Conservation (phyloP, 2,329 filamentous ascomycete species). For the Penicillium sclerotiorum region DNA sequence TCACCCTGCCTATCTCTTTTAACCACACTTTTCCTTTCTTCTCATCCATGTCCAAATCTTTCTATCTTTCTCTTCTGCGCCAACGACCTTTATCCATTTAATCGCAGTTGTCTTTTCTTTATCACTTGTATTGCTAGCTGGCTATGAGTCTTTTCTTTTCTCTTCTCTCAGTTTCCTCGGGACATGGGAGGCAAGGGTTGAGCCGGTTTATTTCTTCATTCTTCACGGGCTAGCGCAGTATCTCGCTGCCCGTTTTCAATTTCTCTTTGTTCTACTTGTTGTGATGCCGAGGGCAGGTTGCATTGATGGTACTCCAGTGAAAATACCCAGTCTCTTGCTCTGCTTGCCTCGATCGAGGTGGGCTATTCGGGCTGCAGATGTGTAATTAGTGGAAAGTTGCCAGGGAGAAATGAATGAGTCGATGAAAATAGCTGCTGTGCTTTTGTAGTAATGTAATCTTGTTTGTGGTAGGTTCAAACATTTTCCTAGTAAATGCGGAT, state of each 20-base stretch:
- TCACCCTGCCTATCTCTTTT: slow-evolving; percentile 25
- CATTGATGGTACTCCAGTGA: slow-evolving; percentile 21
- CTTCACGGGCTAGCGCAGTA: slow-evolving; percentile 3
- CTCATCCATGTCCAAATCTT: slow-evolving; percentile 15
- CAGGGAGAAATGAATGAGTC: slow-evolving; percentile 22
- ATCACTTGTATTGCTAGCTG: slow-evolving; percentile 45
- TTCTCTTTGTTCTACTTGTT: slow-evolving; percentile 12
- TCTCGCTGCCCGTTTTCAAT: slow-evolving; percentile 7
- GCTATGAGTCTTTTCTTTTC: slow-evolving; percentile 36
- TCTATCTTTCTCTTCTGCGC: slow-evolving; percentile 26
- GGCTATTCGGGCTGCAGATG: slow-evolving; percentile 14
- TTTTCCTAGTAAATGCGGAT: no score
- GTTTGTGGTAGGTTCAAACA: no score
- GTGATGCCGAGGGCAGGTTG: slow-evolving; percentile 17
- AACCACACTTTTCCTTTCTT: slow-evolving; percentile 25
- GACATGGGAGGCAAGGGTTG: slow-evolving; percentile 7
- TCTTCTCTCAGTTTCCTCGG: slow-evolving; percentile 17
- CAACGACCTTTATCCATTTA: slow-evolving; percentile 33
- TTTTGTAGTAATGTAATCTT: no score
- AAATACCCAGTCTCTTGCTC: slow-evolving; percentile 15
- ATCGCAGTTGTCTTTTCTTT: slow-evolving; percentile 31
- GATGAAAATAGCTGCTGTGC: slow-evolving; percentile 13
- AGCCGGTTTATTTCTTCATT: slow-evolving; percentile 17
- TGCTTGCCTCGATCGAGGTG: neutral
- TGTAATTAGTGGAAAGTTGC: slow-evolving; percentile 25